A percentile compares a stretch with the other conserved stretches of the same genome.
Evolutionary conservation across 2,329 filamentous ascomycete species (phyloP).

Genomic region (Blastomyces parvus): DNA sequence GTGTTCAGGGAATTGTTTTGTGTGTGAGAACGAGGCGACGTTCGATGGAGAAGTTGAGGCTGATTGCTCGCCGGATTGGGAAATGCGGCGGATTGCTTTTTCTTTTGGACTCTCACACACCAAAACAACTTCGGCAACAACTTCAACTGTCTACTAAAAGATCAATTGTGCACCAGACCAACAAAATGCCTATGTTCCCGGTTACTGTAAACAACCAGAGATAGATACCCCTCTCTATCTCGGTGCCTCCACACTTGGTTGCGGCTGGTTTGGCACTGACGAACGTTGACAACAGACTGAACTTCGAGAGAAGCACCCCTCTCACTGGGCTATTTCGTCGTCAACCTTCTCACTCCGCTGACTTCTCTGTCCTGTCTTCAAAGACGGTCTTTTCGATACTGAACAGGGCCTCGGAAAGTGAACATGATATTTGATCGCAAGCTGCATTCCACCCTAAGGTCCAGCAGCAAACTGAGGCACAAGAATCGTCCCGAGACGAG

Average conservation of each 20-base stretch:
- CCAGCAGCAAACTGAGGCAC: constrained; percentile 5
- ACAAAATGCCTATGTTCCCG: not conserved
- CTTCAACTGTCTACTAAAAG: not conserved
- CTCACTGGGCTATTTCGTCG: not conserved
- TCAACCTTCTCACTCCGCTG: not conserved
- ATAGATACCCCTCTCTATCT: not conserved
- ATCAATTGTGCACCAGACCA: not conserved
- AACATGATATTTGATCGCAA: not conserved
- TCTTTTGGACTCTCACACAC: not conserved
- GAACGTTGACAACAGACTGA: not conserved
- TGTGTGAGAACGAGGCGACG: constrained; percentile 1
- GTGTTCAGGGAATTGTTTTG: constrained; percentile 1
- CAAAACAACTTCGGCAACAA: not conserved
- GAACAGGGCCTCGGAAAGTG: not conserved
- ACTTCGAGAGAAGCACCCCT: not conserved
- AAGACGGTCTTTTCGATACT: not conserved
- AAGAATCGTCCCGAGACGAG: constrained; percentile 2
- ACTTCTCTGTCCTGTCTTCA: constrained; percentile 1
- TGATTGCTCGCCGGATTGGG: constrained; percentile 9
- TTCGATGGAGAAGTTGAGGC: not conserved
- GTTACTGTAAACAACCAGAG: not conserved
- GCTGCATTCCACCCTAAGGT: not conserved
- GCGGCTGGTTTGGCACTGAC: not conserved
- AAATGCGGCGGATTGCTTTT: constrained; percentile 1
- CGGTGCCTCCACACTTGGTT: not conserved